Percentiles rank a stretch among this genome's conserved stretches.
Conservation (phyloP, 306 rosid genomes). For the Vigna reflexopilosa region DNA sequence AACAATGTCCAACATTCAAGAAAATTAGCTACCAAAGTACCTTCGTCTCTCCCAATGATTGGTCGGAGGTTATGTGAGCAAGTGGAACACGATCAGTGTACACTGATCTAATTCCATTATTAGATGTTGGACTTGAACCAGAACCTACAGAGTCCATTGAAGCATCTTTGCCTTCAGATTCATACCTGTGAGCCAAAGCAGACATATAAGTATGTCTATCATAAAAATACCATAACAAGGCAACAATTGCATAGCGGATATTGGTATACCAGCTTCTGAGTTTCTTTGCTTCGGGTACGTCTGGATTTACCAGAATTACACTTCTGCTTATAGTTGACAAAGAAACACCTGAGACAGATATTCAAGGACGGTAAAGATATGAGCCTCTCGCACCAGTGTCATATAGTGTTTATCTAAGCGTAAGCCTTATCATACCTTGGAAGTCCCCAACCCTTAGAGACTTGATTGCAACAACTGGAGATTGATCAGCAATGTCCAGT, state of each 20-base stretch:
- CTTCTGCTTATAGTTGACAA: slow-evolving; percentile 79
- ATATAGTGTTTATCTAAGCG: neutral
- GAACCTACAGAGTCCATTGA: slow-evolving; percentile 70
- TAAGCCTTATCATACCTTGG: slow-evolving; percentile 62
- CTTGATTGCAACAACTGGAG: slow-evolving; percentile 83
- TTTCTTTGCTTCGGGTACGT: slow-evolving; percentile 70
- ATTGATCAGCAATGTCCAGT: slow-evolving; percentile 68
- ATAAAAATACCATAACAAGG: neutral
- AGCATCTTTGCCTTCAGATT: slow-evolving; percentile 82
- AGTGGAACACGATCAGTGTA: slow-evolving; percentile 72
- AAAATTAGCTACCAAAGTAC: slow-evolving; percentile 45
- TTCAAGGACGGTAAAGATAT: neutral
- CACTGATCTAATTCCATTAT: slow-evolving; percentile 66
- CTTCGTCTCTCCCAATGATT: slow-evolving; percentile 81
- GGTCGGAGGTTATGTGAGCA: slow-evolving; percentile 63
- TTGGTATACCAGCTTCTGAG: slow-evolving; percentile 74
- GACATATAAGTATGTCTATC: neutral
- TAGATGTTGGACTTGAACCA: slow-evolving; percentile 60
- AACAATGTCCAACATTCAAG: neutral
- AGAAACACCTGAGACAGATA: slow-evolving; percentile 72
- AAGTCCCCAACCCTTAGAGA: slow-evolving; percentile 89
- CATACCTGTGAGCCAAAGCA: slow-evolving; percentile 64
- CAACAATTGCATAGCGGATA: neutral
- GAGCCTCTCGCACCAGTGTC: neutral
- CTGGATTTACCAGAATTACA: slow-evolving; percentile 68